phyloP scores from a whole-genome alignment of 208 protist species.

The Giardia duodenalis region DNA sequence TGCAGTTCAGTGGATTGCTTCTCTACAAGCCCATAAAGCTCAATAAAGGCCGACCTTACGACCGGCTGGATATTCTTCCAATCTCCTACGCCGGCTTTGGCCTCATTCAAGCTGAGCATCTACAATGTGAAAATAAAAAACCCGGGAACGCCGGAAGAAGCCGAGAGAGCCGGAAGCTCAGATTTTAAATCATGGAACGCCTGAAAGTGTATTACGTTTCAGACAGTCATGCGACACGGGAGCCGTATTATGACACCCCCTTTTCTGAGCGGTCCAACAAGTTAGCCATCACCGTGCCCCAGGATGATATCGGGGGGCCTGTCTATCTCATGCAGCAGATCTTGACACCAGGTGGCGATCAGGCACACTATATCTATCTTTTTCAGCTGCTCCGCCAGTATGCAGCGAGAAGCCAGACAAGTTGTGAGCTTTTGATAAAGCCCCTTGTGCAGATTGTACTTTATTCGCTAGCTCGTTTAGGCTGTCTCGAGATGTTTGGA shows the following conservation, averaged over 20 bases:
- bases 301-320: not conserved
- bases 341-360: not conserved
- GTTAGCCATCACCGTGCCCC: not conserved
- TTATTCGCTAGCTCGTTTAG: not conserved
- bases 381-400: not conserved
- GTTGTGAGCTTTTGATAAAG: not conserved
- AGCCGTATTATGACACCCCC: not conserved
- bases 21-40: not conserved
- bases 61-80: not conserved
- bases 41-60: not conserved
- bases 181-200: too few species aligned
- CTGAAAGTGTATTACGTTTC: not conserved
- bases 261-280: not conserved
- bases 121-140: not conserved
- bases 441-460: not conserved
- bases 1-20: not conserved
- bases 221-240: not conserved
- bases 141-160: too few species aligned
- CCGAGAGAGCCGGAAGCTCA: too few species aligned
- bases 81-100: not conserved
- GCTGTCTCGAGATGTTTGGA: too few species aligned
- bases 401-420: not conserved
- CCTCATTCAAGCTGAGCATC: not conserved
- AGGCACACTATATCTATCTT: not conserved
- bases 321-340: not conserved